Evolutionary conservation across 768 basidiomycete species (phyloP), one percentile per base, ranked within the genome.

Genomic region (Sutorius australiensis): DNA sequence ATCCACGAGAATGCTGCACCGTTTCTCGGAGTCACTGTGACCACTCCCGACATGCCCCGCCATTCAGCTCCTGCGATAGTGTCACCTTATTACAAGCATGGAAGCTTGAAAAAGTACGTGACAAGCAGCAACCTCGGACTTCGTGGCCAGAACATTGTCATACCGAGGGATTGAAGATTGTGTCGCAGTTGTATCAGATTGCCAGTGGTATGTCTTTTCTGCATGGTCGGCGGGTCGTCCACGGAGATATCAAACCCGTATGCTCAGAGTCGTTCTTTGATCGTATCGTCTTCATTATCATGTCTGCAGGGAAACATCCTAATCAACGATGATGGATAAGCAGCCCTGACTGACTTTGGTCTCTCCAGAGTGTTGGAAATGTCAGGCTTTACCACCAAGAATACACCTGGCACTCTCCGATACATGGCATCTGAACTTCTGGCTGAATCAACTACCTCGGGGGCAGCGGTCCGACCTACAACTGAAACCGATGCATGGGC

Each of bases 371-470:
- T 75, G 13, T 49, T 74, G n/a, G 70, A 70, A 42, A 56, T 58
- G 38, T 61, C 65, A 21, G 70, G 74, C 5, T 74, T 70, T 45
- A 73, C 73, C 10, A 72, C 74, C 0, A 68, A 63, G 16, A 56
- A 62, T 17, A 54, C 66, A 3, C 71, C 70, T n/a, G 66, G 66
- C 14, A 75, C 74, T 6, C 62, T 66, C 34, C 64, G 73, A 31
- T 77, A 75, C 60, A 76, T 75, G 70, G 71, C 73, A 6, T 60
- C 61, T 4, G 75, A 76, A 48, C 60, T 76, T 40, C 46, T 68
- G 36, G 54, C 34, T 58, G 48, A 53, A 31, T 33, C 45, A 31
- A 58, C 19, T 51, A 60, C 59, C 30, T 56, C 48, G 24, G 24
- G 4, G 4, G 53, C 50, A 24, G 50, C 55, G 21, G 51, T 54